A percentile compares a stretch with the other conserved stretches of the same genome.
Evolutionary conservation across 2,329 filamentous ascomycete genomes (phyloP).

Genomic region (Fusarium tupiense): DNA sequence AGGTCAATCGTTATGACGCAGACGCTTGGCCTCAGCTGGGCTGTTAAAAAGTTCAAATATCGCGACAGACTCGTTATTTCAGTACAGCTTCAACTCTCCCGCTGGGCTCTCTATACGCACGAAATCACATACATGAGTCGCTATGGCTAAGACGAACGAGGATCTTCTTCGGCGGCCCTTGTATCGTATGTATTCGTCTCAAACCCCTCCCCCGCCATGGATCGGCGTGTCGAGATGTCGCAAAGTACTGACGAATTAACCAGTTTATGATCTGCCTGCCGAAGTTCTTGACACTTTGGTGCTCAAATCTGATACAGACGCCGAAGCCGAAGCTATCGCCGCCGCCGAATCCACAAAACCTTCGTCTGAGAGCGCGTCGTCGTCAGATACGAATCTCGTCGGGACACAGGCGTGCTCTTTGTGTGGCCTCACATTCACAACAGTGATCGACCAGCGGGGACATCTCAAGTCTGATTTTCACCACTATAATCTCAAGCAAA

Average conservation of each 20-base stretch:
- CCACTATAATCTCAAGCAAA: slow-evolving; percentile 94
- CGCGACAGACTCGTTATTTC: slow-evolving; percentile 5
- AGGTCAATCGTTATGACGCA: slow-evolving; percentile 24
- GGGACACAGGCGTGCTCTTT: slow-evolving; percentile 82
- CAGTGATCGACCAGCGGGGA: slow-evolving; percentile 80
- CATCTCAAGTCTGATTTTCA: slow-evolving; percentile 93
- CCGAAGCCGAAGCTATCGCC: slow-evolving; percentile 32
- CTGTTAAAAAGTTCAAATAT: slow-evolving; percentile 27
- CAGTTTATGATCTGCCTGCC: slow-evolving; percentile 84
- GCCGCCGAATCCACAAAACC: slow-evolving; percentile 38
- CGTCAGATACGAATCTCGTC: slow-evolving; percentile 55
- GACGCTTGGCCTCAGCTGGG: slow-evolving; percentile 12
- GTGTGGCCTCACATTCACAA: slow-evolving; percentile 77
- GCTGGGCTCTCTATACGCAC: neutral
- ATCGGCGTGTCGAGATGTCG: neutral
- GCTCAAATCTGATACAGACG: slow-evolving; percentile 51
- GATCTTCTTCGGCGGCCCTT: slow-evolving; percentile 62
- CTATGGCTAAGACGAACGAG: slow-evolving; percentile 54
- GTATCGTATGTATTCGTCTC: slow-evolving; percentile 53
- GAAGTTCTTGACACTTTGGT: slow-evolving; percentile 76
- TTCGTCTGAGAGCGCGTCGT: slow-evolving; percentile 34
- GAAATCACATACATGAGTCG: neutral
- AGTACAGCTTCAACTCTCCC: neutral
- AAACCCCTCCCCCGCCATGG: slow-evolving; percentile 18
- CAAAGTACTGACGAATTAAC: slow-evolving; percentile 23